Evolutionary conservation across 1,284 basidiomycete species (phyloP).

Genomic region (Moesziomyces sp.): DNA sequence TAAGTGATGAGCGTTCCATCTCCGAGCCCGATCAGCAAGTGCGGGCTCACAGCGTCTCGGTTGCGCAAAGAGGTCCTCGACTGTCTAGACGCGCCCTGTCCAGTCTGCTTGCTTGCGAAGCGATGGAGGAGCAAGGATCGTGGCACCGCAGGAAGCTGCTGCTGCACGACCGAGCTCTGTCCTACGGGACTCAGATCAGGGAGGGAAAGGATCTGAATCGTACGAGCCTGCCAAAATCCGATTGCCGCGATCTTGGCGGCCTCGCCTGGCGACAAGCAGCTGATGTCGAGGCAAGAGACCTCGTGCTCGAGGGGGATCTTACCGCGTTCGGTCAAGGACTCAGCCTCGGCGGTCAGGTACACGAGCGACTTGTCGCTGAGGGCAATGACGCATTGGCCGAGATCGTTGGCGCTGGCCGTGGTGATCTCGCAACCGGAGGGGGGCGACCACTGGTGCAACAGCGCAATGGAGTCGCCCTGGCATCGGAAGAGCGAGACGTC

Average conservation of each 20-base stretch:
- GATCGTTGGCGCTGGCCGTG: slow-evolving; percentile 71
- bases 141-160: slow-evolving; percentile 70
- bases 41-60: slow-evolving; percentile 47
- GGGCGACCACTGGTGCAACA: slow-evolving; percentile 22
- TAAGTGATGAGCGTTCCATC: slow-evolving; percentile 82
- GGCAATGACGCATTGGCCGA: slow-evolving; percentile 77
- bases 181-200: slow-evolving; percentile 69
- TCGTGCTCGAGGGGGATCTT: slow-evolving; percentile 53
- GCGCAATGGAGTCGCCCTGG: slow-evolving; percentile 1
- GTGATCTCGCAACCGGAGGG: slow-evolving; percentile 23
- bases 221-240: slow-evolving; percentile 80
- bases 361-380: slow-evolving; percentile 74
- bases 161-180: slow-evolving; percentile 23
- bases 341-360: slow-evolving; percentile 72
- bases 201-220: slow-evolving; percentile 75
- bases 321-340: slow-evolving; percentile 46
- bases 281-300: slow-evolving; percentile 65
- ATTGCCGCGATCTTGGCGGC: slow-evolving; percentile 71
- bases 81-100: background rate
- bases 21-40: slow-evolving; percentile 81
- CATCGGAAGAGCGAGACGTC: slow-evolving; percentile 21
- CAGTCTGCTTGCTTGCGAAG: slow-evolving; percentile 70
- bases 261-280: slow-evolving; percentile 48
- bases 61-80: slow-evolving; percentile 16
- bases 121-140: slow-evolving; percentile 78